phyloP scores from a whole-genome alignment of 176 grass and related monocot species.

The Zoysia japonica region DNA sequence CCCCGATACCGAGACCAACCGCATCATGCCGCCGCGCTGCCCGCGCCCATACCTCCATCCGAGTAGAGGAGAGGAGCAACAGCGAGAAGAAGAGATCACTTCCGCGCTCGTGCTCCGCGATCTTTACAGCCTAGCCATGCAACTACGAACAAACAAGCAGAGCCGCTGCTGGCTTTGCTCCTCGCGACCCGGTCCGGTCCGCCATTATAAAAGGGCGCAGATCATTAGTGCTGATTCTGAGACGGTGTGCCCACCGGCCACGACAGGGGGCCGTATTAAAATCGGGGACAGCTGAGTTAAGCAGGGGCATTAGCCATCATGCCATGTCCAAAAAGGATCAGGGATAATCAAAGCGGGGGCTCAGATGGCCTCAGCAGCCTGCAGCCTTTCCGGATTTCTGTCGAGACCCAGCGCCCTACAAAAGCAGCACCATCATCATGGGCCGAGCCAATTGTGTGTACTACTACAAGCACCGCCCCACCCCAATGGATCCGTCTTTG shows the following conservation, averaged over 20 bases:
- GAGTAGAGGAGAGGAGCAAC: background rate
- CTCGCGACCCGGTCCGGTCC: background rate
- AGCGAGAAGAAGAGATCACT: background rate
- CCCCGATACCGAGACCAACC: slow-evolving; percentile 37
- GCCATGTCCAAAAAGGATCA: slow-evolving; percentile 65
- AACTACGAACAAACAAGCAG: background rate
- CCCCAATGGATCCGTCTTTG: background rate
- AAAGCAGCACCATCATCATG: slow-evolving; percentile 35
- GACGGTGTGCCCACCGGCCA: slow-evolving; percentile 43
- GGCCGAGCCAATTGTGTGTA: background rate
- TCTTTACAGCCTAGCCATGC: slow-evolving; percentile 38
- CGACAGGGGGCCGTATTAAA: slow-evolving; percentile 34
- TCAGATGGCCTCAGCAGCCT: slow-evolving; percentile 19
- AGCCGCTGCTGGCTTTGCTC: background rate
- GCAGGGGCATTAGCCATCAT: slow-evolving; percentile 53
- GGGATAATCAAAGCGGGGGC: slow-evolving; percentile 26
- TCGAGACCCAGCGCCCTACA: slow-evolving; percentile 39
- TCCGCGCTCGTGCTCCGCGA: slow-evolving; percentile 26
- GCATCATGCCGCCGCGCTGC: slow-evolving; percentile 19
- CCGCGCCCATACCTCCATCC: background rate
- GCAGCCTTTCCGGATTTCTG: slow-evolving; percentile 52
- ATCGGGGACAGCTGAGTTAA: slow-evolving; percentile 25
- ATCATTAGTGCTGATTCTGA: slow-evolving; percentile 47
- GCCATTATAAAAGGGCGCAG: background rate
- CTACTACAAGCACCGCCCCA: background rate